Evolutionary conservation across 2,329 filamentous ascomycete genomes (phyloP), one percentile per base, ranked within the genome.

Genomic region (Epicoccum nigrum): DNA sequence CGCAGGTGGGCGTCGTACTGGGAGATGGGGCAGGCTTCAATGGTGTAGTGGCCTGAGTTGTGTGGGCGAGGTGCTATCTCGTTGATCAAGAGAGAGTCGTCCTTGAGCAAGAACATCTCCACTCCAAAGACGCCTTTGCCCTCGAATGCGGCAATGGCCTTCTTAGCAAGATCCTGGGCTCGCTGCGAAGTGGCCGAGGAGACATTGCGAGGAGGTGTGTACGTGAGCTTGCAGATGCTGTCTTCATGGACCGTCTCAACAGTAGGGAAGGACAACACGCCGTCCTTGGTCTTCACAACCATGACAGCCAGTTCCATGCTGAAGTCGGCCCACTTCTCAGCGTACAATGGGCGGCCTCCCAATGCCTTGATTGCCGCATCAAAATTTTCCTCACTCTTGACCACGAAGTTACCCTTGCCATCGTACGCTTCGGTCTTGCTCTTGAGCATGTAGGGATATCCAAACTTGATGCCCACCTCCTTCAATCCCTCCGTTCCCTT

Each of bases 171-270:
- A 33, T 86, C 82, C 68, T 91, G 86, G 0, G 92, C 92, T 63
- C 83, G 77, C 58, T 84, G 74, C 54, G 83, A 83, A 31, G 88
- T 79, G 1, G 79, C 74, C 1, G 79, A 75, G 1, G 85, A 79
- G 3, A 95, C 86, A 6, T 83, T 81, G 30, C 92, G 83, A 1
- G 93, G 90, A 2, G 94, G 94, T 44, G 88, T 87, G 69, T 92
- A 97, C 2, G 93, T 90, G 59, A 92, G 86, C 63, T 95, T 94
- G 83, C 94, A 97, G 63, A 99, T 92, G 68, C 86, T 94, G 73
- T 97, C 90, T 74, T 97, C 90, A 64, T 99, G 94, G 23, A 97
- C 83, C 1, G 93, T 97, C 78, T 99, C 94, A 2, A 97, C 92
- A 0, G 88, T 88, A 0, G 94, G 92, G 69, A 94, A 97, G 4